phyloP scores from a whole-genome alignment of 192 early-diverging fungal species.

The Chytriomyces hyalinus region DNA sequence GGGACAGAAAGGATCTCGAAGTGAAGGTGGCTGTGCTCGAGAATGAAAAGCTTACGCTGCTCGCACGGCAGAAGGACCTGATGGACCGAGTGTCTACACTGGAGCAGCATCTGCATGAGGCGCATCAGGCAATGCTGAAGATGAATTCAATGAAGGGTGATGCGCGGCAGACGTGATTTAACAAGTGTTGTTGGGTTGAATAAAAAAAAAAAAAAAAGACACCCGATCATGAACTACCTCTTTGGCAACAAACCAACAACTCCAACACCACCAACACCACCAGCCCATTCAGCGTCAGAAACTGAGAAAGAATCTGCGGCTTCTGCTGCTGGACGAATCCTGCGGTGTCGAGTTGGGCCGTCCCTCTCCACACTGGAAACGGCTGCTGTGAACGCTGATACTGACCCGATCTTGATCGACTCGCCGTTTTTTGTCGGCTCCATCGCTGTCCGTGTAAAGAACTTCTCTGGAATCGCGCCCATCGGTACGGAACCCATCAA shows the following conservation, averaged over 20 bases:
- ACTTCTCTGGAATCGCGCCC: conserved; percentile 64
- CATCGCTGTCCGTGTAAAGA: conserved; percentile 70
- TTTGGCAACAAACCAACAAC: not conserved
- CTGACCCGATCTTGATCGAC: conserved; percentile 66
- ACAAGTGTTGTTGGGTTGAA: too few relatives aligned
- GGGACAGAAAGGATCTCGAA: conserved; percentile 61
- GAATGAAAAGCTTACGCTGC: conserved; percentile 39
- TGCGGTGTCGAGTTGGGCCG: conserved; percentile 55
- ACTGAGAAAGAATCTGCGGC: not conserved
- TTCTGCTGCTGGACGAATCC: conserved; percentile 32
- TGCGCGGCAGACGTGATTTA: not conserved
- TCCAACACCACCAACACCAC: not conserved
- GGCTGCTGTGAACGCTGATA: conserved; percentile 67
- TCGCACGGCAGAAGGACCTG: conserved; percentile 33
- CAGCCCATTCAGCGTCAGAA: not conserved
- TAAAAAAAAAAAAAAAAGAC: too few relatives aligned
- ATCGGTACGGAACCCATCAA: conserved; percentile 39
- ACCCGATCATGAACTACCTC: not conserved
- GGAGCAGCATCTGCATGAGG: conserved; percentile 39
- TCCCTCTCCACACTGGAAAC: conserved; percentile 45
- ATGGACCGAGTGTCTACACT: conserved; percentile 32
- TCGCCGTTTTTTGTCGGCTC: conserved; percentile 67
- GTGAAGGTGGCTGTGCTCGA: conserved; percentile 44
- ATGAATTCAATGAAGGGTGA: conserved; percentile 32
- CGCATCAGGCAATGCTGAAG: conserved; percentile 40